These are phyloP conservation scores for Acmispon strigosus DNA, from an alignment of 306 rosid species.

Conservation along the genomic window DNA sequence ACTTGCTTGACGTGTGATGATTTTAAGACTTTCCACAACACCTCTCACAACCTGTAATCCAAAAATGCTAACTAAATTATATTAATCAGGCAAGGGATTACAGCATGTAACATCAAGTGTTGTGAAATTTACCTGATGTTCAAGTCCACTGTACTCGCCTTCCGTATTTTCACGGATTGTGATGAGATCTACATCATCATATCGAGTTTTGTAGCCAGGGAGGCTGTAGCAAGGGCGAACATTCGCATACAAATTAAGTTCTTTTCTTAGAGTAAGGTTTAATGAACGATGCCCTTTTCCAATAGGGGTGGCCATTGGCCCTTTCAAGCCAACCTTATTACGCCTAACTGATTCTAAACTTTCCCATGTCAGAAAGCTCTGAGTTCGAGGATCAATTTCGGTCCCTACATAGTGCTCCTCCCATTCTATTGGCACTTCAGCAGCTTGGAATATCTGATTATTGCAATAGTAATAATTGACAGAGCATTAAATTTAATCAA, in stretches of 20 bases:
- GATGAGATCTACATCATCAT: conserved; percentile 80
- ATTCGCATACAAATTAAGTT: conserved; percentile 92
- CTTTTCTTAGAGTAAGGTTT: conserved; percentile 95
- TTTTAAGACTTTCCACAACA: conserved; percentile 96
- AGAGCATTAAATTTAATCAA: conserved; percentile 7
- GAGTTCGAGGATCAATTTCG: conserved; percentile 80
- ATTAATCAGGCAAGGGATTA: not conserved
- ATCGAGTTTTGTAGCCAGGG: conserved; percentile 91
- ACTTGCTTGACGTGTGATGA: conserved; percentile 98
- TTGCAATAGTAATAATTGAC: conserved; percentile 12
- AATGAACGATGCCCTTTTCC: conserved; percentile 97
- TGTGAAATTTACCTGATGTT: conserved; percentile 74
- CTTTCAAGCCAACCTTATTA: conserved; percentile 91
- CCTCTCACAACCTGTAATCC: conserved; percentile 91
- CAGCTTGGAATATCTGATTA: conserved; percentile 58
- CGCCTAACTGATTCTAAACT: conserved; percentile 82
- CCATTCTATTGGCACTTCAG: conserved; percentile 92
- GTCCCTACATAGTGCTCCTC: conserved; percentile 88
- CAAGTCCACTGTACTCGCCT: conserved; percentile 99
- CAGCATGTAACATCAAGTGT: not conserved
- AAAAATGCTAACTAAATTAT: conserved; percentile 18
- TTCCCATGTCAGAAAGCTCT: conserved; percentile 96
- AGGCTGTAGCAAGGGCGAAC: conserved; percentile 96
- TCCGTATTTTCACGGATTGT: conserved; percentile 97
- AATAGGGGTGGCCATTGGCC: conserved; percentile 99